phyloP scores from a whole-genome alignment of 202 grass and related monocot species.

The Eragrostis tef region DNA sequence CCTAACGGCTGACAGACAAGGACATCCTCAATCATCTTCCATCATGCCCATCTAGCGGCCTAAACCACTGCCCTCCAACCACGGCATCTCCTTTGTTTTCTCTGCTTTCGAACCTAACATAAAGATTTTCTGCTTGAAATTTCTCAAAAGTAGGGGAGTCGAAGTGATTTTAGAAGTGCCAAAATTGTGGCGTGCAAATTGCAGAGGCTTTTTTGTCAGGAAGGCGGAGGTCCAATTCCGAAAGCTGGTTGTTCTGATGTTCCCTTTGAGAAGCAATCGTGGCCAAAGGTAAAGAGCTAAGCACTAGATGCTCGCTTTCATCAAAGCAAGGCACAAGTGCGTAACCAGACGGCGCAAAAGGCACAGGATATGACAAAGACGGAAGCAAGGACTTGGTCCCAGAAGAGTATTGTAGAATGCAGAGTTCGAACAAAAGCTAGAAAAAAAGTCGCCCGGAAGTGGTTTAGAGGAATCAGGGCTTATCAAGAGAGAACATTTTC shows the following conservation, averaged over 20 bases:
- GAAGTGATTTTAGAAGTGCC: not conserved
- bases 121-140: not conserved
- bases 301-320: conserved; percentile 65
- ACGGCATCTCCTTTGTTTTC: not conserved
- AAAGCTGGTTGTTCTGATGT: conserved; percentile 43
- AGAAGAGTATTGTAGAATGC: not conserved
- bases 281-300: conserved; percentile 22
- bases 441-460: not conserved
- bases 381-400: conserved; percentile 33
- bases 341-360: conserved; percentile 42
- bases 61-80: not conserved
- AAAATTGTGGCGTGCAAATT: conserved; percentile 31
- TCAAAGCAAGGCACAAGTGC: conserved; percentile 58
- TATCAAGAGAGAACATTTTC: not conserved
- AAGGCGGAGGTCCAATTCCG: conserved; percentile 31
- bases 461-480: not conserved
- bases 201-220: conserved; percentile 22
- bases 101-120: not conserved
- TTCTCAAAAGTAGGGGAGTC: not conserved
- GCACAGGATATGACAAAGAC: conserved; percentile 42
- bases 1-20: conserved; percentile 32
- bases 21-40: conserved; percentile 14
- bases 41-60: conserved; percentile 13
- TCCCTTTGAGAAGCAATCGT: conserved; percentile 52
- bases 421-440: conserved; percentile 34